phyloP scores from a whole-genome alignment of 1,139 yeast species.

The Debaryomyces sp. region DNA sequence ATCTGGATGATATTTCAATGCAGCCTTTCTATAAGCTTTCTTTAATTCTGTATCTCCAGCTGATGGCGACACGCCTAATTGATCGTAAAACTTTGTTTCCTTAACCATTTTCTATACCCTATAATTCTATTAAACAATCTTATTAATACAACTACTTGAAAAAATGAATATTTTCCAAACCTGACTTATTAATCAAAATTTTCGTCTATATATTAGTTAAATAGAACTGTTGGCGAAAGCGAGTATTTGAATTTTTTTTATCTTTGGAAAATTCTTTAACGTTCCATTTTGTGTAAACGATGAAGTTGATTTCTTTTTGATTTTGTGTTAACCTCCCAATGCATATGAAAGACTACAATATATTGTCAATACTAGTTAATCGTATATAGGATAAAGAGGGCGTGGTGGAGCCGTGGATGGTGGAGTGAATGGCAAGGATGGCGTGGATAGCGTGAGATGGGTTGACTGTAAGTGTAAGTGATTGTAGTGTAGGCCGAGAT shows the following conservation, averaged over 20 bases:
- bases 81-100: slow-evolving; percentile 86
- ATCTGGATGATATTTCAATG: slow-evolving; percentile 94
- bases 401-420: background rate
- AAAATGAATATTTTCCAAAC: background rate
- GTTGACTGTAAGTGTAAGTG: background rate
- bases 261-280: slow-evolving; percentile 13
- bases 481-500: background rate
- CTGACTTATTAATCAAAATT: background rate
- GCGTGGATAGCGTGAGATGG: background rate
- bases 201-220: slow-evolving; percentile 1
- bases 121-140: background rate
- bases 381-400: background rate
- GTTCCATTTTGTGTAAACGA: slow-evolving; percentile 9
- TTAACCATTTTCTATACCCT: slow-evolving; percentile 62
- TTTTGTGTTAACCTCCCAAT: slow-evolving; percentile 7
- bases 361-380: background rate
- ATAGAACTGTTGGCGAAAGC: background rate
- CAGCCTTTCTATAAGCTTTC: slow-evolving; percentile 93
- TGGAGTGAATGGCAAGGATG: background rate
- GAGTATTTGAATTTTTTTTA: slow-evolving; percentile 8
- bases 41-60: slow-evolving; percentile 86
- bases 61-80: slow-evolving; percentile 75
- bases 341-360: slow-evolving; percentile 5
- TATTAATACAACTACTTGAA: slow-evolving; percentile 2
- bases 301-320: slow-evolving; percentile 1